Percentiles rank a stretch among this genome's conserved stretches.
Evolutionary conservation across 129 eudicot genomes (phyloP).

Genomic region (Oenanthe sinensis): DNA sequence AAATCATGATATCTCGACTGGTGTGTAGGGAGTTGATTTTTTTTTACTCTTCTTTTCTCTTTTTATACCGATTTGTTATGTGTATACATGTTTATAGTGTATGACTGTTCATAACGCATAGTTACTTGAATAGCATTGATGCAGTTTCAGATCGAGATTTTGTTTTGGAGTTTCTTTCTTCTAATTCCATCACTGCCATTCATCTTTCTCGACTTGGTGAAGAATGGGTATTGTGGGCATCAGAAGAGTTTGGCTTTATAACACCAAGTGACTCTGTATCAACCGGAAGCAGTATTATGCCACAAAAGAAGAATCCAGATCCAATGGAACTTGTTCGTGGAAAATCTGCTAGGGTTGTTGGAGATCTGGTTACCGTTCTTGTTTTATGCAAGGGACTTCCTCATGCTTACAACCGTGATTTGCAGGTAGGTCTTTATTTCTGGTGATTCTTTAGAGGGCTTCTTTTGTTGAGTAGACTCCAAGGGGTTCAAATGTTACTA

Average conservation of each 20-base stretch:
- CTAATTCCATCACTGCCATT: slow-evolving; percentile 73
- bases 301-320: slow-evolving; percentile 98
- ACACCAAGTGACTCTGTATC: slow-evolving; percentile 96
- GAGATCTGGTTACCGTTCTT: slow-evolving; percentile 83
- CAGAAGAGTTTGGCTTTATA: slow-evolving; percentile 89
- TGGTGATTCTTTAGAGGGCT: not conserved
- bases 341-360: slow-evolving; percentile 83
- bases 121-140: slow-evolving; percentile 61
- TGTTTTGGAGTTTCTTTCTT: slow-evolving; percentile 84
- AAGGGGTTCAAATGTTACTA: not conserved
- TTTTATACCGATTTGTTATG: not conserved
- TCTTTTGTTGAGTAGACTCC: not conserved
- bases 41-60: not conserved
- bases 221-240: slow-evolving; percentile 99
- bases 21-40: not conserved
- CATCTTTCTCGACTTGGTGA: slow-evolving; percentile 97
- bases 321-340: slow-evolving; percentile 98
- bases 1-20: not conserved
- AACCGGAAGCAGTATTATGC: slow-evolving; percentile 99
- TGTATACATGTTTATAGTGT: not conserved
- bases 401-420: slow-evolving; percentile 92
- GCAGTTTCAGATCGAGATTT: slow-evolving; percentile 99
- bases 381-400: slow-evolving; percentile 99
- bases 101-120: slow-evolving; percentile 10
- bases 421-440: slow-evolving; percentile 46